phyloP scores from a whole-genome alignment of 2,329 filamentous ascomycete species.

The Xylariaceae sp. region DNA sequence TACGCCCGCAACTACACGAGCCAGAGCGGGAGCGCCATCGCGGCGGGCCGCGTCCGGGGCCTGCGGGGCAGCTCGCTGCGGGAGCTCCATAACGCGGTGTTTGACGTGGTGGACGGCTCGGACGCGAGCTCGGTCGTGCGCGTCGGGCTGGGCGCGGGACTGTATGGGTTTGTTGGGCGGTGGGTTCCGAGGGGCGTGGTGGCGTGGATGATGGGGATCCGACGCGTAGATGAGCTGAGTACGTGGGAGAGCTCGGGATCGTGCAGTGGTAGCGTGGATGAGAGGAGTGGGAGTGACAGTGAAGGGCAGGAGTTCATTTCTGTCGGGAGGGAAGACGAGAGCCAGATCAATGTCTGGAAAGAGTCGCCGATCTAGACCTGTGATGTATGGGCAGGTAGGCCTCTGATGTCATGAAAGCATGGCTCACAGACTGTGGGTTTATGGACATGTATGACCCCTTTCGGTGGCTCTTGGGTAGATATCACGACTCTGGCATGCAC shows the following conservation, averaged over 20 bases:
- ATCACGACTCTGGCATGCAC: too few relatives aligned
- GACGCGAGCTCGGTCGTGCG: slow-evolving; percentile 61
- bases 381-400: too few relatives aligned
- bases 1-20: slow-evolving; percentile 60
- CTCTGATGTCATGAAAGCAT: too few relatives aligned
- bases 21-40: slow-evolving; percentile 51
- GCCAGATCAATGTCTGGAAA: slow-evolving; percentile 44
- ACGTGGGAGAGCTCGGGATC: slow-evolving; percentile 46
- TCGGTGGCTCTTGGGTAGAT: too few relatives aligned
- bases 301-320: slow-evolving; percentile 45
- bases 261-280: slow-evolving; percentile 29
- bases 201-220: slow-evolving; percentile 89
- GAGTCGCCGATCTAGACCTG: slow-evolving; percentile 4
- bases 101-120: slow-evolving; percentile 76
- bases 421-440: too few relatives aligned
- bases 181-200: slow-evolving; percentile 75
- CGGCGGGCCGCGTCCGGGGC: slow-evolving; percentile 53
- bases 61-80: slow-evolving; percentile 68
- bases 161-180: slow-evolving; percentile 81
- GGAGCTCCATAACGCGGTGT: slow-evolving; percentile 80
- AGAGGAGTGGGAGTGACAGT: slow-evolving; percentile 22
- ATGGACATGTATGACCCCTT: too few relatives aligned
- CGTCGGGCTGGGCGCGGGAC: slow-evolving; percentile 76
- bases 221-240: slow-evolving; percentile 54
- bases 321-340: slow-evolving; percentile 40